These are phyloP conservation scores for Ceratocystis destructans DNA, from an alignment of 2,329 filamentous ascomycete genomes.

Conservation along the genomic window DNA sequence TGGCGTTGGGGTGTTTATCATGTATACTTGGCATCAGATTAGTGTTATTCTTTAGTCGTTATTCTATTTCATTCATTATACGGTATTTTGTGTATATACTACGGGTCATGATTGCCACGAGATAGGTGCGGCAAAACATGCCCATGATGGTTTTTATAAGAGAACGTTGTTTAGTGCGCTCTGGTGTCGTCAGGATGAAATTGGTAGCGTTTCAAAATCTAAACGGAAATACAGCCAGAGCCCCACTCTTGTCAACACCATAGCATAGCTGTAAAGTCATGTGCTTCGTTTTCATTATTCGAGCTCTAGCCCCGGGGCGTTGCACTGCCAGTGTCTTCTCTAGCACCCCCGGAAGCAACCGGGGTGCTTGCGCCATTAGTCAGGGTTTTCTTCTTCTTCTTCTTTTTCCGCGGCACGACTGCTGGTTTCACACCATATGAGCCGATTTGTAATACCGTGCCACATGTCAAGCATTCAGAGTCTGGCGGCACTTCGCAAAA, in stretches of 20 bases:
- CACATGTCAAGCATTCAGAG: constrained; percentile 69
- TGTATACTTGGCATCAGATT: not conserved
- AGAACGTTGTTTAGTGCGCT: not conserved
- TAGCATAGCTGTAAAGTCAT: not conserved
- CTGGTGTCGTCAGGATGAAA: too few relatives aligned
- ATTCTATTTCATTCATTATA: not conserved
- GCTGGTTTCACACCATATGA: constrained; percentile 63
- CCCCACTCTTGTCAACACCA: not conserved
- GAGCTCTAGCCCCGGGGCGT: constrained; percentile 37
- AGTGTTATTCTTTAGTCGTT: constrained; percentile 2
- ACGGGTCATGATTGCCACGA: not conserved
- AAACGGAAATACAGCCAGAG: not conserved
- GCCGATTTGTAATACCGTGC: constrained; percentile 61
- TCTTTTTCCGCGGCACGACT: constrained; percentile 58
- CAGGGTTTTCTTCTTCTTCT: constrained; percentile 56
- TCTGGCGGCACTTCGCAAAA: constrained; percentile 56
- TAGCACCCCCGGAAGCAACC: constrained; percentile 28
- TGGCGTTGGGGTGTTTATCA: not conserved
- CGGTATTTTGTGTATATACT: not conserved
- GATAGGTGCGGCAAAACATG: not conserved
- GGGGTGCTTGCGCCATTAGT: constrained; percentile 25
- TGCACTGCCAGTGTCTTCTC: constrained; percentile 46
- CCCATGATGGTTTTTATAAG: not conserved
- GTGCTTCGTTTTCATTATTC: not conserved
- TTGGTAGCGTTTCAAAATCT: too few relatives aligned